Evolutionary conservation across 2,329 filamentous ascomycete genomes (phyloP).

Genomic region (Cladophialophora bantiana): DNA sequence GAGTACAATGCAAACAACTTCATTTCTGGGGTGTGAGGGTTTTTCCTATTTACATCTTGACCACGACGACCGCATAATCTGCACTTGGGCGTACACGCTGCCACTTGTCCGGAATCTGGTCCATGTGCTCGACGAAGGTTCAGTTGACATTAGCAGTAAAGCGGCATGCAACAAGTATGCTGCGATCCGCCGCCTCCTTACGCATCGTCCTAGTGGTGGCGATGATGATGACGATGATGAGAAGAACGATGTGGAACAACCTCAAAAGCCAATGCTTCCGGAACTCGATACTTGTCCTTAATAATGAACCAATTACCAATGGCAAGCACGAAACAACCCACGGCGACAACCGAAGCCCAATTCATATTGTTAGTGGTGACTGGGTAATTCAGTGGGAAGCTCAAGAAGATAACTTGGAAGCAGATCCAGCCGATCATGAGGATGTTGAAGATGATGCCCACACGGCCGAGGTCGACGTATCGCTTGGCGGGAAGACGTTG

Average conservation of each 20-base stretch:
- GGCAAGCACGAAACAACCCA: background rate
- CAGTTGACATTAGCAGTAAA: background rate
- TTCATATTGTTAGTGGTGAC: constrained; percentile 22
- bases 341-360: constrained; percentile 11
- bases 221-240: background rate
- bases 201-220: background rate
- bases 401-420: constrained; percentile 5
- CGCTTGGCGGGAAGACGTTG: constrained; percentile 5
- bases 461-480: constrained; percentile 14
- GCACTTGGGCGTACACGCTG: background rate
- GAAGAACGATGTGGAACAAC: background rate
- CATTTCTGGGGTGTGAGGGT: background rate
- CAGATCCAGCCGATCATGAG: background rate
- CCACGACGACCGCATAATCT: background rate
- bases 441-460: constrained; percentile 6
- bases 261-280: background rate
- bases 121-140: background rate
- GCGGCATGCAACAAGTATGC: background rate
- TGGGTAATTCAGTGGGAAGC: constrained; percentile 10
- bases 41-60: background rate
- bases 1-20: background rate
- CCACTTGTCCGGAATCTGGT: background rate
- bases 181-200: background rate
- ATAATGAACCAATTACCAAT: constrained; percentile 16
- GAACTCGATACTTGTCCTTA: background rate